phyloP scores from a whole-genome alignment of 163 green algal genomes.

The Picocystis sp. region DNA sequence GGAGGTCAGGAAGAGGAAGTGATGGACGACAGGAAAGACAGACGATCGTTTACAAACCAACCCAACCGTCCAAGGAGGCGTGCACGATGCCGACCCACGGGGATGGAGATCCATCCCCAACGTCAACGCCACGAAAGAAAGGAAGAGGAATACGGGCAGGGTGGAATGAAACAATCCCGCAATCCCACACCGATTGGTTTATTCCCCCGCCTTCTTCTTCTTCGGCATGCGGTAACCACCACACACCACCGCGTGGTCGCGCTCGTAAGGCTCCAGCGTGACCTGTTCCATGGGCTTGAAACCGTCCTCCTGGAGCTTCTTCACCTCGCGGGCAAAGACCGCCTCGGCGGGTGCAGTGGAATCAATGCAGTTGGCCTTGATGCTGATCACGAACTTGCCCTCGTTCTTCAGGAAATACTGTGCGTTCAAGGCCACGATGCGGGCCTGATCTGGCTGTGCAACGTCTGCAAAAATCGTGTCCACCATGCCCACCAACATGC shows the following conservation, averaged over 20 bases:
- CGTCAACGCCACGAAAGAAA: too few species aligned
- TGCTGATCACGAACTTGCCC: conserved; percentile 96
- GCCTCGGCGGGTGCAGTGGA: conserved; percentile 91
- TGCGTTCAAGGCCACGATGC: conserved; percentile 90
- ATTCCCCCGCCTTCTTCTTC: conserved; percentile 26
- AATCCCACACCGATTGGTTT: too few species aligned
- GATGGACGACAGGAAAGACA: too few species aligned
- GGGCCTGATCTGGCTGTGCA: conserved; percentile 87
- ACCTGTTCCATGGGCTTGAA: conserved; percentile 98
- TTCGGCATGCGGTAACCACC: conserved; percentile 57
- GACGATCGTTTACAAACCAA: too few species aligned
- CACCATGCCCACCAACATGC: conserved; percentile 99
- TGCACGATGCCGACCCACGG: too few species aligned
- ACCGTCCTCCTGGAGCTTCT: conserved; percentile 95
- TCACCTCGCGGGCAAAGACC: conserved; percentile 95
- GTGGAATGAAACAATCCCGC: too few species aligned
- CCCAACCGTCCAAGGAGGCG: too few species aligned
- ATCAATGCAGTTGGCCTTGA: conserved; percentile 98
- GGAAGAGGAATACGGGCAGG: too few species aligned
- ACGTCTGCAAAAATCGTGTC: conserved; percentile 98
- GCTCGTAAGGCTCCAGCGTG: conserved; percentile 97
- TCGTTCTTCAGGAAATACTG: conserved; percentile 97
- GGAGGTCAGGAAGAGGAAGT: too few species aligned
- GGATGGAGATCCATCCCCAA: too few species aligned
- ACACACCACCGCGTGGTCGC: conserved; percentile 94